Evolutionary conservation across 106 monocot species (phyloP).

Genomic region (Dendrobium huoshanense): DNA sequence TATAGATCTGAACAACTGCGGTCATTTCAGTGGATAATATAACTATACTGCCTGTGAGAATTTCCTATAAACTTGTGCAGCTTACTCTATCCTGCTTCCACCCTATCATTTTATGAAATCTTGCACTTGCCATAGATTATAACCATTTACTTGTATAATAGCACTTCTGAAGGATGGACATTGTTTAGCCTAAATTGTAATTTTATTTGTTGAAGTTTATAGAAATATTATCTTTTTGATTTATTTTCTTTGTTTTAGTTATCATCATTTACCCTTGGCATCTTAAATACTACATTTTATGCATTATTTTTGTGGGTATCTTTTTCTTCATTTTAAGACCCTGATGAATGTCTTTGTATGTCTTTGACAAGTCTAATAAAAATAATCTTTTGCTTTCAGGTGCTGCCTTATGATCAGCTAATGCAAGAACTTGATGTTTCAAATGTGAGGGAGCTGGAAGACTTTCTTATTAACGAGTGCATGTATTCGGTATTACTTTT

Average conservation of each 20-base stretch:
- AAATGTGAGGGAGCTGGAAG: constrained; percentile 98
- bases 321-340: background rate
- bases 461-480: constrained; percentile 98
- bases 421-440: constrained; percentile 92
- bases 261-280: background rate
- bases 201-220: background rate
- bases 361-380: background rate
- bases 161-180: background rate
- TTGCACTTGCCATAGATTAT: background rate
- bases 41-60: background rate
- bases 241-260: background rate
- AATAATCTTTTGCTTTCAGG: constrained; percentile 27
- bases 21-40: background rate
- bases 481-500: constrained; percentile 66
- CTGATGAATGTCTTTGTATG: background rate
- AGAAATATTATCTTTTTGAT: background rate
- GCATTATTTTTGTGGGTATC: background rate
- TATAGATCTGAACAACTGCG: background rate
- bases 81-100: background rate
- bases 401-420: constrained; percentile 78
- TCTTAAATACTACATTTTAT: background rate
- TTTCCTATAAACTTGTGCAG: background rate
- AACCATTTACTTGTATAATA: background rate
- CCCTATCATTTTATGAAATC: background rate
- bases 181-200: background rate